phyloP scores from a whole-genome alignment of 2,329 filamentous ascomycete species.

The Verticillium albo-atrum region DNA sequence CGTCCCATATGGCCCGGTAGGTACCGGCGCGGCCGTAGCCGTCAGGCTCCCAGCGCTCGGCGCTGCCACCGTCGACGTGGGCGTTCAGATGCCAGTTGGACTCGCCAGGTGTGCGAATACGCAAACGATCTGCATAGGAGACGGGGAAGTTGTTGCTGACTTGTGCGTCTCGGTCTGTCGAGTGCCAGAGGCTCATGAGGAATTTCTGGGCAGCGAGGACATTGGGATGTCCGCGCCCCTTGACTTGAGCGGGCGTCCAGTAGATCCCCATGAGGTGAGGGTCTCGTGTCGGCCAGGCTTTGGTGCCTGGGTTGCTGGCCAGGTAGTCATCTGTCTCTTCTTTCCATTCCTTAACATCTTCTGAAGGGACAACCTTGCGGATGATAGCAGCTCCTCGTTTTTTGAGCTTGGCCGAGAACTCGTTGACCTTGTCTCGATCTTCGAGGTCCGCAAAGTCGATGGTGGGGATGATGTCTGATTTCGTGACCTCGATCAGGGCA shows the following conservation, averaged over 20 bases:
- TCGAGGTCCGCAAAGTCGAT: conserved; percentile 50
- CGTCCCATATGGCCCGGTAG: conserved; percentile 49
- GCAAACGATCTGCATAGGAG: conserved; percentile 64
- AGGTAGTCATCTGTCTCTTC: conserved; percentile 46
- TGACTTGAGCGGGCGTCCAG: conserved; percentile 66
- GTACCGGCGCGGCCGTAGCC: conserved; percentile 59
- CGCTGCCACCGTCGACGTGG: conserved; percentile 65
- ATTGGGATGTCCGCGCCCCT: conserved; percentile 61
- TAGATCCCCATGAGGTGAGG: conserved; percentile 31
- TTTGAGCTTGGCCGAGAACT: conserved; percentile 35
- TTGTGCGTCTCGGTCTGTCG: conserved; percentile 49
- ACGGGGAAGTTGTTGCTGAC: conserved; percentile 59
- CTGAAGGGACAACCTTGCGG: conserved; percentile 55
- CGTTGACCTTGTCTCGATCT: conserved; percentile 40
- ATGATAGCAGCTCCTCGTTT: conserved; percentile 53
- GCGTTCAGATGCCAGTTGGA: conserved; percentile 52
- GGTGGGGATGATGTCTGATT: conserved; percentile 48
- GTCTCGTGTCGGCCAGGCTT: conserved; percentile 20
- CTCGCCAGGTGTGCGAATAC: conserved; percentile 55
- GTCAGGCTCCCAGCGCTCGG: conserved; percentile 67
- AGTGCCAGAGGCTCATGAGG: conserved; percentile 63
- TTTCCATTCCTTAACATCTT: conserved; percentile 53
- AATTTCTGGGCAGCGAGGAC: conserved; percentile 61
- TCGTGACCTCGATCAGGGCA: conserved; percentile 44
- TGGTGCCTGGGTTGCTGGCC: conserved; percentile 35